Evolutionary conservation across 140 eudicot species (phyloP), one percentile per base, ranked within the genome.

Genomic region (Flaveria floridana): DNA sequence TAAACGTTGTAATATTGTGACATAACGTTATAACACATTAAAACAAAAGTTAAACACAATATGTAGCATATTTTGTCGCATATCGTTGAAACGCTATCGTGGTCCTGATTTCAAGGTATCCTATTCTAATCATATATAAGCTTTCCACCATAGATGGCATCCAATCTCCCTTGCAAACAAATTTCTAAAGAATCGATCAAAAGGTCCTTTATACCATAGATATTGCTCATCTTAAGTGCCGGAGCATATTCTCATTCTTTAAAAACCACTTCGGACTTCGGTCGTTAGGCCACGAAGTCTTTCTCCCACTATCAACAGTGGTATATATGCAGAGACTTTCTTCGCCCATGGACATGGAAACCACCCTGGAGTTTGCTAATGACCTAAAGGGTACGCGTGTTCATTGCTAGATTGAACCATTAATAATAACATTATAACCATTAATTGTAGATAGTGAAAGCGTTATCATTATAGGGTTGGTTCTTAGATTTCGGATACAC

Each of bases 251-350:
- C 59, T 56, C 28, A 37, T 21, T 57, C 7, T 6, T 15, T 55
- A 47, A 61, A 15, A 69, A 61, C 70, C 61, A 23, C 25, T 23
- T 23, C 1, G 25, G 25, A 74, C 78, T 61, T 74, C 42, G 61
- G 70, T 21, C 59, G 53, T 72, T 73, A 42, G 46, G 55, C 28
- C 46, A 51, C 26, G 13, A 23, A 73, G 69, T 62, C 70, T 63
- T 74, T 46, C 12, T 62, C 3, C 78, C 78, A 59, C 78, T 62
- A 74, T 6, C 26, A 25, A 74, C 18, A 25, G 78, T 74, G 62
- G 59, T 61, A 34, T 30, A 30, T 30, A 30, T 34, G 39, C 67
- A 14, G 6, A 42, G 19, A 61, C 20, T 55, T 72, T 21, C 7
- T 44, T 15, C 23, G 42, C 19, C 23, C 15, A 50, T 39, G 14